Base-by-base conservation (phyloP, 139 green algal genomes). In the Chlamydomonas urium region DNA sequence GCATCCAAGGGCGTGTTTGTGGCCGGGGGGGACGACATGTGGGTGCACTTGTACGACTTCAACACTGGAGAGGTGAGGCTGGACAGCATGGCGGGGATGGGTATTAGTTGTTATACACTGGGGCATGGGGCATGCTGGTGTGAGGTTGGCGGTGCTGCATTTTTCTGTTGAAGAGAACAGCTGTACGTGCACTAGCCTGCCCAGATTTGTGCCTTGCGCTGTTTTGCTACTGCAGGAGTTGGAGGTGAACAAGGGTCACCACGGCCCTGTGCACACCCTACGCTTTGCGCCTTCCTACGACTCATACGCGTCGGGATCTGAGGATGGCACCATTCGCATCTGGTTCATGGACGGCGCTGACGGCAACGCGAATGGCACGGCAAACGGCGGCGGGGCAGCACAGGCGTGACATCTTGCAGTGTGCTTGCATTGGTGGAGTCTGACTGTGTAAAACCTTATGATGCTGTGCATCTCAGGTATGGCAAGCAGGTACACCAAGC, bases 311-410 rank as follows among this genome's bases (percentile, higher is more conserved):
- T 95, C 89, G 5, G 95, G 95, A 6, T 94, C 85, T 5, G 95
- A 99, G 69, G 95, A 99, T 74, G 95, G 95, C 14, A 99, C 94
- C 1, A 97, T 99, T 29, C 84, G 94, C 38, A 91, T 98, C 61
- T 98, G 94, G 94, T 56, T 23, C 28, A 5, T 76, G 29, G 68
- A 72, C 4, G 71, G 29, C 10, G 60, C 26, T 63, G 53, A n/a
- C n/a, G n/a, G n/a, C n/a, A n/a, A n/a, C n/a, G n/a, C n/a, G n/a
- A n/a, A n/a, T n/a, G n/a, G n/a, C n/a, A n/a, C n/a, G n/a, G n/a
- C n/a, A n/a, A n/a, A n/a, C n/a, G n/a, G n/a, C n/a, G n/a, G n/a
- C n/a, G n/a, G n/a, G n/a, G n/a, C n/a, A n/a, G n/a, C n/a, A n/a
- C n/a, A n/a, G n/a, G n/a, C n/a, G n/a, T n/a, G n/a, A n/a, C n/a